Percentiles rank a stretch among this genome's conserved stretches.
Conservation (phyloP, 2,329 filamentous ascomycete genomes). For the Colletotrichum shisoi region DNA sequence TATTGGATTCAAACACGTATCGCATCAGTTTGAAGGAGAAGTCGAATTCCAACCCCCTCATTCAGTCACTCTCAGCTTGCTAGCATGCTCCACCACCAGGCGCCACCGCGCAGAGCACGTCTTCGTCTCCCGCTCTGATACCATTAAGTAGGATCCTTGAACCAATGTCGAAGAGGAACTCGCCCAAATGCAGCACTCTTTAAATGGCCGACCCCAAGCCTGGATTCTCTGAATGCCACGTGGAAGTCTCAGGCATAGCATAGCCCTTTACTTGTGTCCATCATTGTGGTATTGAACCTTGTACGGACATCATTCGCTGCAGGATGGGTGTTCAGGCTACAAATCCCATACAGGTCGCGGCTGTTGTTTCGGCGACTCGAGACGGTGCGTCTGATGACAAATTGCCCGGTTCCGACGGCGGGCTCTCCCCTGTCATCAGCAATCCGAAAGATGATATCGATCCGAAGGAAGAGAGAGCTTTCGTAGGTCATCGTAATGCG, state of each 20-base stretch:
- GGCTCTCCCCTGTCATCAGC: not conserved
- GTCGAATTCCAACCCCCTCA: not conserved
- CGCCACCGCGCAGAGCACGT: slow-evolving; percentile 20
- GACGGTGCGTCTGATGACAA: not conserved
- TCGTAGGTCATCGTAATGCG: not conserved
- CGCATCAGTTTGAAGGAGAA: not conserved
- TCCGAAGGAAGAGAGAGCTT: slow-evolving; percentile 30
- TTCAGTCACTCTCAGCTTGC: not conserved
- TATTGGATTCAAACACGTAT: not conserved
- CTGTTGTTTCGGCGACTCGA: not conserved
- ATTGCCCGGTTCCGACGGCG: not conserved
- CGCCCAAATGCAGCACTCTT: not conserved
- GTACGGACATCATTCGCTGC: not conserved
- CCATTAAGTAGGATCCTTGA: slow-evolving; percentile 21
- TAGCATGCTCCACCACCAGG: not conserved
- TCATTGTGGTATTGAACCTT: not conserved
- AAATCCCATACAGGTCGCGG: not conserved
- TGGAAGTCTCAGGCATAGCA: not conserved
- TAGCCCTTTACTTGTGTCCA: not conserved
- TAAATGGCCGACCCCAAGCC: too few relatives aligned
- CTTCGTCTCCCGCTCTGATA: slow-evolving; percentile 26
- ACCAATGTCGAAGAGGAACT: not conserved
- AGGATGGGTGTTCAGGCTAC: slow-evolving; percentile 12
- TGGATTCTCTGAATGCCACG: not conserved
- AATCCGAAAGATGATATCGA: slow-evolving; percentile 17